Evolutionary conservation across 768 basidiomycete genomes (phyloP).

Genomic region (Neoboletus brunneissimus): DNA sequence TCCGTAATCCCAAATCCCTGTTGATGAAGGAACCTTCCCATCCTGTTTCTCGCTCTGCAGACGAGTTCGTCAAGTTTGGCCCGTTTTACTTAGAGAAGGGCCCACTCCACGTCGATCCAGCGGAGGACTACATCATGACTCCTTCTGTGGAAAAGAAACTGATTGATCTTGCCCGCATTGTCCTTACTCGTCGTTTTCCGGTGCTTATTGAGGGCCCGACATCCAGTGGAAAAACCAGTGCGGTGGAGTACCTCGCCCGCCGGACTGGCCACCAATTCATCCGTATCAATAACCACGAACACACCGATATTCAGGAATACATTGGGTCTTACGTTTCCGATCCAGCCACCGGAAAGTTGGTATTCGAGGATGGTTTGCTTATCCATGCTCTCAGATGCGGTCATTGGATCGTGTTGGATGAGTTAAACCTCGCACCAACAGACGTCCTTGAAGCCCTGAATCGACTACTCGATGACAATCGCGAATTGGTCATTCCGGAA

Average conservation of each 20-base stretch:
- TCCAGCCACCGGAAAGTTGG: conserved; percentile 85
- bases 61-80: conserved; percentile 78
- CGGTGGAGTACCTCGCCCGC: conserved; percentile 91
- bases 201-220: conserved; percentile 98
- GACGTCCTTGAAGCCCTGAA: conserved; percentile 98
- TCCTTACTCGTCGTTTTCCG: conserved; percentile 85
- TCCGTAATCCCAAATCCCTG: conserved; percentile 76
- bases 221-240: conserved; percentile 95
- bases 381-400: conserved; percentile 89
- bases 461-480: conserved; percentile 93
- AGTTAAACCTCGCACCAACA: conserved; percentile 95
- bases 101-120: conserved; percentile 54
- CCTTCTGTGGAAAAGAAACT: conserved; percentile 93
- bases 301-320: conserved; percentile 99
- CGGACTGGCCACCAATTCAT: conserved; percentile 94
- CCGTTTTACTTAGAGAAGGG: conserved; percentile 90
- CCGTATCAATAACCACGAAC: conserved; percentile 99
- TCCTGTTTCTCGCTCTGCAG: conserved; percentile 42
- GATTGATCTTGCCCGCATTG: conserved; percentile 90
- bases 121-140: conserved; percentile 89
- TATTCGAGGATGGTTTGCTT: conserved; percentile 91
- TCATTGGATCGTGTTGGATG: conserved; percentile 98
- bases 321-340: conserved; percentile 96
- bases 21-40: conserved; percentile 64
- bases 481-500: conserved; percentile 92